Base-by-base conservation (phyloP, 2,329 filamentous ascomycete species). In the Trichocomaceae sp. region DNA sequence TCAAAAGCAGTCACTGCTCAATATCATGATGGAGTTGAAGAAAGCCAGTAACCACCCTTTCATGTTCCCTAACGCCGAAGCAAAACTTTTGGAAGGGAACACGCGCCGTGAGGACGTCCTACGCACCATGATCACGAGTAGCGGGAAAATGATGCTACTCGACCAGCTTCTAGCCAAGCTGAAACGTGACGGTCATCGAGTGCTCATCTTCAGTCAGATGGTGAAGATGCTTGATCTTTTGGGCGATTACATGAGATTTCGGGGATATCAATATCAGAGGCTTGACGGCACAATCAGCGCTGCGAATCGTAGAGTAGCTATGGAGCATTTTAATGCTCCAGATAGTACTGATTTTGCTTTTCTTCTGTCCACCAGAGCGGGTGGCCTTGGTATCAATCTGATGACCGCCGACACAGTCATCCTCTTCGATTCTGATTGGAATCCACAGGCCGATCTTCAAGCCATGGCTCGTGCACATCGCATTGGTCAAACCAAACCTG, bases 11-110 rank as follows among this genome's bases (percentile, higher is more conserved):
- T 97, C 92, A 0, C 76, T 99, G 13, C 77, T 99, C 60, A 99
- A 99, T 72, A 93, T 99, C 69, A 96, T 99, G 83, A 99, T 99
- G 93, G 93, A 99, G 71, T 73, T 99, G 65, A 99, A 99, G 77
- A 99, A 99, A 73, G 90, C 93, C 69, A 97, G 92, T 75, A 99
- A 99, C 66, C 93, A 99, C 67, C 92, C 93, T 1, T 95, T 96
- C 75, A 95, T 99, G 86, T 97, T 99, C 63, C 87, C 88, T 2
- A 91, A 90, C 59, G 92, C 90, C 2, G 93, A 99, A 68, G 88
- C 95, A 56, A 88, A 87, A 62, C 88, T 97, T 12, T 74, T 97
- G 50, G 85, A 83, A 57, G 90, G 88, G 13, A 90, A 86, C 64
- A 81, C 82, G 52, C 85, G 88, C 19, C 87, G 91, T 29, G 92